phyloP scores from a whole-genome alignment of 192 early-diverging fungal species.

The Podila epicladia region DNA sequence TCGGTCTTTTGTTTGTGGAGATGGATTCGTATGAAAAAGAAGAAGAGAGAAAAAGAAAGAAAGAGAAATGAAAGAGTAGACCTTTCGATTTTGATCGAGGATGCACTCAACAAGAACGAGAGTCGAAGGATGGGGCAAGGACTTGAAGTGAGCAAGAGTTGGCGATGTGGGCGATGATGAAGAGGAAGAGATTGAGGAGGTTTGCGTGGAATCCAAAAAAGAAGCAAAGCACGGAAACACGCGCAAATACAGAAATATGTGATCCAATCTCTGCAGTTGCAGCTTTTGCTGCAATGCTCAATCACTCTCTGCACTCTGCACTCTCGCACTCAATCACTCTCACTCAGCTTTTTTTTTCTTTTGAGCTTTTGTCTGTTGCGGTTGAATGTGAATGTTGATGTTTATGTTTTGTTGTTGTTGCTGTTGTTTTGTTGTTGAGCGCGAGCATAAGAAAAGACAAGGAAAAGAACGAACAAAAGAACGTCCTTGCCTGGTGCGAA shows the following conservation, averaged over 20 bases:
- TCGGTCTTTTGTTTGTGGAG: background rate
- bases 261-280: background rate
- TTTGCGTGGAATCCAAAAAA: background rate
- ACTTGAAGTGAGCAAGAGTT: background rate
- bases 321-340: no score
- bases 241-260: background rate
- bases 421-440: background rate
- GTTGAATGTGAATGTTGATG: background rate
- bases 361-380: background rate
- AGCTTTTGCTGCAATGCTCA: no score
- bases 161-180: background rate
- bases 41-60: no score
- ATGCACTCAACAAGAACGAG: no score
- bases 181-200: no score
- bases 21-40: background rate
- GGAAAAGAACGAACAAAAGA: no score
- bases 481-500: no score
- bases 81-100: no score
- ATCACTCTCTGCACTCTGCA: no score
- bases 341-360: no score
- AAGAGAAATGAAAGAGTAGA: background rate
- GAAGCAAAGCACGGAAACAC: background rate
- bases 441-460: background rate
- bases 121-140: no score
- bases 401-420: background rate